phyloP scores from a whole-genome alignment of 2,329 filamentous ascomycete genomes.

The Ceratocystis diversiconidia region DNA sequence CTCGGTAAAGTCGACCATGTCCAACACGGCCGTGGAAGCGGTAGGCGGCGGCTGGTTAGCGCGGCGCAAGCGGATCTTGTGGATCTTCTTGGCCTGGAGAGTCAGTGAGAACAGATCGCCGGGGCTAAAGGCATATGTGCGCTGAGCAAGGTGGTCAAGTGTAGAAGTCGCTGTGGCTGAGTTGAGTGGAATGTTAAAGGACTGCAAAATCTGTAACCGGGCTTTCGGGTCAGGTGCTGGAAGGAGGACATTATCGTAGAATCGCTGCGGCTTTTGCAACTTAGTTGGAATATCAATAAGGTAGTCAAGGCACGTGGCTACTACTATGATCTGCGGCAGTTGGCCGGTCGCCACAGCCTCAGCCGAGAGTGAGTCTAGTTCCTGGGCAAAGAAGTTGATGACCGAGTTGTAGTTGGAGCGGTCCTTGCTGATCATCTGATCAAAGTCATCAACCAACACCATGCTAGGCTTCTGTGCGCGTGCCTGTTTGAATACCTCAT shows the following conservation, averaged over 20 bases:
- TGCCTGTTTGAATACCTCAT: constrained; percentile 57
- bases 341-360: constrained; percentile 27
- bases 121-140: constrained; percentile 78
- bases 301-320: constrained; percentile 59
- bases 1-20: constrained; percentile 39
- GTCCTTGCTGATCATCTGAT: constrained; percentile 51
- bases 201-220: constrained; percentile 59
- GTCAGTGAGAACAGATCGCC: constrained; percentile 58
- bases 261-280: constrained; percentile 50
- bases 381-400: constrained; percentile 37
- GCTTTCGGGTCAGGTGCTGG: constrained; percentile 60
- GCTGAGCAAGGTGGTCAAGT: constrained; percentile 49
- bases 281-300: constrained; percentile 56
- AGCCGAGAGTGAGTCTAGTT: constrained; percentile 40
- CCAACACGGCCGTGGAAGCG: constrained; percentile 38
- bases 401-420: constrained; percentile 36
- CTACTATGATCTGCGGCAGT: constrained; percentile 50
- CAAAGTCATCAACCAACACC: constrained; percentile 65
- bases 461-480: constrained; percentile 56
- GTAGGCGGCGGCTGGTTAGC: constrained; percentile 20
- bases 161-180: constrained; percentile 36
- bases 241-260: constrained; percentile 55
- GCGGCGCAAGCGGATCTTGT: constrained; percentile 23
- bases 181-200: constrained; percentile 36
- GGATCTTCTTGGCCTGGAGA: constrained; percentile 23